phyloP scores from a whole-genome alignment of 441 rosid genomes.

The Viola pubescens region DNA sequence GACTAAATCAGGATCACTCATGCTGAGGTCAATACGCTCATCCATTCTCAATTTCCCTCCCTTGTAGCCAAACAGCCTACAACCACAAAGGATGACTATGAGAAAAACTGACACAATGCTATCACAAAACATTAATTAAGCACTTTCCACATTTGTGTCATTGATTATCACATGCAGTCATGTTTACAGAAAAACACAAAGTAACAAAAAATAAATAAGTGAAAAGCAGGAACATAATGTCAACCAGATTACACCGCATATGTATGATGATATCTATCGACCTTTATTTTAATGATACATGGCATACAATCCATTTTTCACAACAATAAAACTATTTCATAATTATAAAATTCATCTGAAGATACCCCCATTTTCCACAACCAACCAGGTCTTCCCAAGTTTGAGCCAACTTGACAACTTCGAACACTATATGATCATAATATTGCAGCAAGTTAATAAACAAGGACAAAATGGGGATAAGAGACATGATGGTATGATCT shows the following conservation, averaged over 20 bases:
- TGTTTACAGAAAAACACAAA: neutral
- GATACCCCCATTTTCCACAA: neutral
- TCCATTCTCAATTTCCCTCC: conserved; percentile 93
- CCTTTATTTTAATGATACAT: neutral
- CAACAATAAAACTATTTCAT: neutral
- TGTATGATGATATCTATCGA: neutral
- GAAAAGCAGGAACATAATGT: neutral
- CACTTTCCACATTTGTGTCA: neutral
- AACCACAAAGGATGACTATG: conserved; percentile 9
- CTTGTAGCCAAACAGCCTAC: conserved; percentile 75
- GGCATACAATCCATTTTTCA: neutral
- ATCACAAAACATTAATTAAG: neutral
- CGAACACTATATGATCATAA: neutral
- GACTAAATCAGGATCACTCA: conserved; percentile 94
- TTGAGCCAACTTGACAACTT: neutral
- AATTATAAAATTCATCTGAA: neutral
- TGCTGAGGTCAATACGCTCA: conserved; percentile 86
- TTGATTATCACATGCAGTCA: no score
- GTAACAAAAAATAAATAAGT: neutral
- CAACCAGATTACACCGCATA: no score
- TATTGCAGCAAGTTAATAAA: no score
- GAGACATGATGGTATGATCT: neutral
- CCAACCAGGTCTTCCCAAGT: neutral
- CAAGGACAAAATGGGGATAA: no score
- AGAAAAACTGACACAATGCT: neutral